Evolutionary conservation across 2,329 filamentous ascomycete species (phyloP).

Genomic region (Aureobasidium sp.): DNA sequence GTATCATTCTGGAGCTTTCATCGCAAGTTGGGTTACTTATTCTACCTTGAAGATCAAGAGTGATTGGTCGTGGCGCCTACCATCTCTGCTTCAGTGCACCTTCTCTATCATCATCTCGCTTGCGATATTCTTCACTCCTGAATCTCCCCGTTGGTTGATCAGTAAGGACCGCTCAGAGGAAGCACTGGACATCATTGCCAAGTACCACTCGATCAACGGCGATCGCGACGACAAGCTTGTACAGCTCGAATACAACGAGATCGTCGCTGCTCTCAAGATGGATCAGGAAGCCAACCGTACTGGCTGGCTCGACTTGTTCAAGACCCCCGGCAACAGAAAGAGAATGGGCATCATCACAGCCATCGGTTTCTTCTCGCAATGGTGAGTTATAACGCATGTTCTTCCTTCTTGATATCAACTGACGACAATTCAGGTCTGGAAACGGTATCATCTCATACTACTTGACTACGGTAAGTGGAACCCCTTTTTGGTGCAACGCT

Average conservation of each 20-base stretch:
- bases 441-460: slow-evolving; percentile 30
- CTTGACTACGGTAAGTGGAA: slow-evolving; percentile 16
- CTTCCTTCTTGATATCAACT: too few species aligned
- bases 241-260: slow-evolving; percentile 30
- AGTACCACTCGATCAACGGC: slow-evolving; percentile 46
- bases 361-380: slow-evolving; percentile 32
- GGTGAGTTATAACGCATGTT: slow-evolving; percentile 12
- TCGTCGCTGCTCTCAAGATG: slow-evolving; percentile 16
- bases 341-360: slow-evolving; percentile 30
- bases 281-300: slow-evolving; percentile 40
- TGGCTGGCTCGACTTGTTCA: slow-evolving; percentile 16
- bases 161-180: slow-evolving; percentile 48
- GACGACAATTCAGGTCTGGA: too few species aligned
- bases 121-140: slow-evolving; percentile 41
- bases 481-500: too few species aligned
- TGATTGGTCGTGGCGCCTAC: slow-evolving; percentile 28
- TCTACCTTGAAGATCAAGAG: slow-evolving; percentile 16
- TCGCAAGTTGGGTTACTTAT: slow-evolving; percentile 1
- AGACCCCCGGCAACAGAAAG: slow-evolving; percentile 25
- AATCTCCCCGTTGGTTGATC: slow-evolving; percentile 53
- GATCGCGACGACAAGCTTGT: slow-evolving; percentile 23
- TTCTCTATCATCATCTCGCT: slow-evolving; percentile 15
- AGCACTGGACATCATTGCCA: slow-evolving; percentile 47
- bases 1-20: not conserved
- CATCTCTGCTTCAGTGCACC: slow-evolving; percentile 29